Evolutionary conservation across 2,329 filamentous ascomycete genomes (phyloP), one percentile per base, ranked within the genome.

Genomic region (Botrytis paeoniae): DNA sequence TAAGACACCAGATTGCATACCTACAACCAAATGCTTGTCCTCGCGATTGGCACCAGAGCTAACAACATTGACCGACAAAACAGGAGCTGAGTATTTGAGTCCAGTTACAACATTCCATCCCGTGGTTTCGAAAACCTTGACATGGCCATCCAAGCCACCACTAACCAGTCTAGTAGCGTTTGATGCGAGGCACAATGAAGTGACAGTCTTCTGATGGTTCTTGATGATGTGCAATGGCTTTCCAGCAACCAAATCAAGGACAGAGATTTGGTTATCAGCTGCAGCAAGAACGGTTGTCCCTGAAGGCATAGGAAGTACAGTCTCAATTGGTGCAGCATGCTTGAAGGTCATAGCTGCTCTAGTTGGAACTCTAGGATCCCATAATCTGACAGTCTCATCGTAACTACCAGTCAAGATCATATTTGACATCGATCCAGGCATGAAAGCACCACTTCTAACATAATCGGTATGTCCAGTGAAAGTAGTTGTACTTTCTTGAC

Each of bases 151-250:
- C 63, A 99, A 86, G 32, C 92, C 94, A 82, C 94, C 96, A 76
- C 92, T 95, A 71, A 99, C 88, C 73, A 99, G 87, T 69, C 96
- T 89, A 69, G 89, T 89, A 64, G 93, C 93, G 77, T 92, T 89
- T 62, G 93, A 95, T 12, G 94, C 95, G 48, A 97, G 85, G 69
- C 92, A 91, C 71, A 99, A 87, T 12, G 92, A 91, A 0, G 96
- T 98, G 74, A 99, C 95, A 0, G 96, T 97, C 89, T 98, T 99
- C 81, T 99, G 96, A 83, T 99, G 96, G 81, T 97, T 98, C 78
- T 91, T 91, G 75, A 99, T 91, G 80, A 97, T 86, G 78, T 94
- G 92, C 73, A 97, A 85, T 7, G 95, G 94, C 80, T 93, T 94
- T 39, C 93, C 96, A 68, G 95, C 95, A 25, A 98, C 92, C 62